Evolutionary conservation across 495 filamentous ascomycete genomes (phyloP).

Genomic region (Tuber melanosporum): DNA sequence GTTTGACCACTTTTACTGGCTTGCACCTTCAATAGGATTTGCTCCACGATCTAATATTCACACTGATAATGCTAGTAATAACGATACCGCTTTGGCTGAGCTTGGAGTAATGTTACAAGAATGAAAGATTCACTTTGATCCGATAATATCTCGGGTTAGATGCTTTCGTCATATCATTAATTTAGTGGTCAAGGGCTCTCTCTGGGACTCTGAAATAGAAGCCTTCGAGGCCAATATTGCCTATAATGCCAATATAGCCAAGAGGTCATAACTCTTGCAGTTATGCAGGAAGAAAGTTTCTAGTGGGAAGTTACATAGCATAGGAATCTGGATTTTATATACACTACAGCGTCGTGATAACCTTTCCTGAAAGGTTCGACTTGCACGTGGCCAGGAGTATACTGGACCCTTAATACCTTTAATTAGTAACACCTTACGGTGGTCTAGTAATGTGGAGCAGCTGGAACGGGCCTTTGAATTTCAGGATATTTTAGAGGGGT

Average conservation of each 20-base stretch:
- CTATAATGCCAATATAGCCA: not conserved
- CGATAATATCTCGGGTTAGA: not conserved
- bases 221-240: not conserved
- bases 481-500: no score
- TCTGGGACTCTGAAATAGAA: constrained; percentile 6
- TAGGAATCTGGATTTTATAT: not conserved
- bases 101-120: not conserved
- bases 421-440: no score
- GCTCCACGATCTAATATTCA: no score
- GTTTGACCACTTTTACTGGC: no score
- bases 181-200: constrained; percentile 17
- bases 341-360: not conserved
- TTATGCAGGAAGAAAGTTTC: constrained; percentile 12
- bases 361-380: not conserved
- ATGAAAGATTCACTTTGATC: constrained; percentile 20
- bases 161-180: constrained; percentile 26
- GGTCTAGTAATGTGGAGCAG: no score
- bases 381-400: not conserved
- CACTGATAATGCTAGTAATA: constrained; percentile 24
- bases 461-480: no score
- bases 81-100: not conserved
- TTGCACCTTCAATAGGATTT: no score
- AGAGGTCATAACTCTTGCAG: not conserved
- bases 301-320: constrained; percentile 22
- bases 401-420: not conserved